Base-by-base conservation (phyloP, 1,139 yeast genomes). In the Blastobotrys indianensis region DNA sequence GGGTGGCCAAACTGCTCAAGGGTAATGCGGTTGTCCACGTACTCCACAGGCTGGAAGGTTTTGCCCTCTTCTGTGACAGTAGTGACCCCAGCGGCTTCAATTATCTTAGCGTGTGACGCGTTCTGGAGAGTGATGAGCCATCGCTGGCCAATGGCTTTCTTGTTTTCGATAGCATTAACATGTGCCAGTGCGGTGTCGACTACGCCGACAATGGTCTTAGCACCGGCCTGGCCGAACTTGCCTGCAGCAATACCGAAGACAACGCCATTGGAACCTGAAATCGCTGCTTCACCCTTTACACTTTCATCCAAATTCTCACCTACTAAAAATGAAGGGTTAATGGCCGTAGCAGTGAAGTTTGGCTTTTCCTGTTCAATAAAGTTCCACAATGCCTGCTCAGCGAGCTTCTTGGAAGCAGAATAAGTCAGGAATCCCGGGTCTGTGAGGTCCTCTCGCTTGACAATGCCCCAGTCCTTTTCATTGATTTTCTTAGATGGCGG, bases 111-210 rank as follows among this genome's bases (percentile, higher is more conserved):
- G 25, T 20, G 25, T 7, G 25, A 20, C 4, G 25, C 7, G 7
- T 20, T 20, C 25, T 20, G 25, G 25, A 20, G 25, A 39, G 65
- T 59, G 51, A 72, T 59, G 42, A 73, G 68, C 45, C 70, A 64
- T 44, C 81, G 66, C 54, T 71, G 63, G 25, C 68, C 69, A n/a
- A 62, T 59, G 7, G 68, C 56, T 1, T 54, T 51, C 15, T 40
- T 36, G 73, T 64, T 16, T 38, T 67, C 68, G 28, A 74, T 62
- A 0, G 75, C 75, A 33, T 58, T 51, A 9, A 77, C 56, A 57
- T 77, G 82, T 10, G 77, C 78, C 47, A 54, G 58, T 3, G 80
- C 79, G 9, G 74, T 75, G 55, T 77, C 79, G 44, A 80, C 66
- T 1, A 76, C 81, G 53, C 77, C 80, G 34, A 72, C 66, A 56